Conservation (phyloP, 2,329 filamentous ascomycete genomes). For the Cladosporium phlei region DNA sequence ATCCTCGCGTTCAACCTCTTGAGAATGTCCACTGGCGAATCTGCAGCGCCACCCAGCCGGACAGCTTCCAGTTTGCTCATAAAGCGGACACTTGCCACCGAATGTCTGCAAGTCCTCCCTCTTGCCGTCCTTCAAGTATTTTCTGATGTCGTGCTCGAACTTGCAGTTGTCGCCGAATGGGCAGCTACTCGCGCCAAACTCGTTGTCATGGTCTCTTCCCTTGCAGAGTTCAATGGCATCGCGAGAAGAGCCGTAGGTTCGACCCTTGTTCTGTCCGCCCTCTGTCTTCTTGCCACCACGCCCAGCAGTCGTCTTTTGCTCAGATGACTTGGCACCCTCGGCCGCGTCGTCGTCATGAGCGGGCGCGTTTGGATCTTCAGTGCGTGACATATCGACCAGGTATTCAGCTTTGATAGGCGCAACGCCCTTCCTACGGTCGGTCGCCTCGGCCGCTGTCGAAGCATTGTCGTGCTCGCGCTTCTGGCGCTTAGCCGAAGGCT, state of each 20-base stretch:
- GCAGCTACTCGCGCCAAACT: constrained; percentile 76
- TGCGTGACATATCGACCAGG: constrained; percentile 31
- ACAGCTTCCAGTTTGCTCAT: constrained; percentile 69
- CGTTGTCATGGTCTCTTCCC: constrained; percentile 63
- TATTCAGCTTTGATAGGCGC: constrained; percentile 72
- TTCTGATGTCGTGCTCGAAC: constrained; percentile 75
- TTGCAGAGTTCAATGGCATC: constrained; percentile 76
- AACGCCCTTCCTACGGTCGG: constrained; percentile 48
- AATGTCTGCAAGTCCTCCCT: constrained; percentile 74
- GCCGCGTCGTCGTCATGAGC: constrained; percentile 35
- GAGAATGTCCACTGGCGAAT: constrained; percentile 80
- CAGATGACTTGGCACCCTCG: constrained; percentile 37
- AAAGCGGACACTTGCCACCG: constrained; percentile 75
- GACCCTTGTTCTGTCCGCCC: constrained; percentile 75
- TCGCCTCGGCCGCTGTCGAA: constrained; percentile 27
- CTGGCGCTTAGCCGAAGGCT: constrained; percentile 34
- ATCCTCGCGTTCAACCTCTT: constrained; percentile 71
- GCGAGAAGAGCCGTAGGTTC: constrained; percentile 72
- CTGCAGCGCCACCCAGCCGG: constrained; percentile 89
- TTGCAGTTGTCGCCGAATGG: constrained; percentile 75
- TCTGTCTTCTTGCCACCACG: constrained; percentile 48
- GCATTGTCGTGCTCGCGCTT: constrained; percentile 33
- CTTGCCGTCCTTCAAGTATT: constrained; percentile 78
- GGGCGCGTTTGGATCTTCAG: constrained; percentile 14
- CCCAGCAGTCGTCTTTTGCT: constrained; percentile 28